Conservation (phyloP, 2,329 filamentous ascomycete genomes). For the Alternaria atra region DNA sequence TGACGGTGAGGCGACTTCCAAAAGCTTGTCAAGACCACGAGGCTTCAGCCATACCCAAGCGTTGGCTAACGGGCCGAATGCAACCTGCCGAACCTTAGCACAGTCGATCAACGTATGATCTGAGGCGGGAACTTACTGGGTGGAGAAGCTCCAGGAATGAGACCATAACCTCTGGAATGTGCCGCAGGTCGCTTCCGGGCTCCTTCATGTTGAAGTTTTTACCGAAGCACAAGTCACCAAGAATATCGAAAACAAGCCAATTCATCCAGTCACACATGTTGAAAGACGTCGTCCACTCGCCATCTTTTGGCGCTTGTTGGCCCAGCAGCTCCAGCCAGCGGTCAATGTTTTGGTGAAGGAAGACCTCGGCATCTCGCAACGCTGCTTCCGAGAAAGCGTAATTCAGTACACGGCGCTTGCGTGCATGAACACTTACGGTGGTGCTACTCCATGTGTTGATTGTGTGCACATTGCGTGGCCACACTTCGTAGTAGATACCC, state of each 20-base stretch:
- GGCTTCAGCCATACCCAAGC: slow-evolving; percentile 37
- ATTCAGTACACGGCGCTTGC: slow-evolving; percentile 52
- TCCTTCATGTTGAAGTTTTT: slow-evolving; percentile 49
- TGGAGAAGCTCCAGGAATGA: slow-evolving; percentile 28
- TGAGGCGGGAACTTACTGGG: slow-evolving; percentile 18
- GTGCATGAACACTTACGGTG: slow-evolving; percentile 45
- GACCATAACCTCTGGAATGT: slow-evolving; percentile 33
- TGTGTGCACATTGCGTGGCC: slow-evolving; percentile 47
- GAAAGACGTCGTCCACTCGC: slow-evolving; percentile 22
- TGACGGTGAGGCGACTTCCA: slow-evolving; percentile 23
- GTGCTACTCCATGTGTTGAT: slow-evolving; percentile 50
- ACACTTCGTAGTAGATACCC: slow-evolving; percentile 54
- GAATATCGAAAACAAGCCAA: slow-evolving; percentile 57
- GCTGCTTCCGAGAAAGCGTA: slow-evolving; percentile 55
- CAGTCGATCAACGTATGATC: not conserved
- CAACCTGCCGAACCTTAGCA: slow-evolving; percentile 7
- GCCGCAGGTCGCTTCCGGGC: slow-evolving; percentile 26
- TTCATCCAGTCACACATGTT: slow-evolving; percentile 35
- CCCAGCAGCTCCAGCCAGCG: slow-evolving; percentile 35
- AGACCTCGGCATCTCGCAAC: slow-evolving; percentile 51
- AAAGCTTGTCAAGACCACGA: slow-evolving; percentile 29
- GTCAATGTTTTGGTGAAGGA: slow-evolving; percentile 43
- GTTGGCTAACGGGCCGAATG: slow-evolving; percentile 11
- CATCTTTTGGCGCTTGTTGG: slow-evolving; percentile 12
- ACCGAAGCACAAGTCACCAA: slow-evolving; percentile 55